These are phyloP conservation scores for Isatis lusitanica DNA, from an alignment of 441 rosid species.

Conservation along the genomic window DNA sequence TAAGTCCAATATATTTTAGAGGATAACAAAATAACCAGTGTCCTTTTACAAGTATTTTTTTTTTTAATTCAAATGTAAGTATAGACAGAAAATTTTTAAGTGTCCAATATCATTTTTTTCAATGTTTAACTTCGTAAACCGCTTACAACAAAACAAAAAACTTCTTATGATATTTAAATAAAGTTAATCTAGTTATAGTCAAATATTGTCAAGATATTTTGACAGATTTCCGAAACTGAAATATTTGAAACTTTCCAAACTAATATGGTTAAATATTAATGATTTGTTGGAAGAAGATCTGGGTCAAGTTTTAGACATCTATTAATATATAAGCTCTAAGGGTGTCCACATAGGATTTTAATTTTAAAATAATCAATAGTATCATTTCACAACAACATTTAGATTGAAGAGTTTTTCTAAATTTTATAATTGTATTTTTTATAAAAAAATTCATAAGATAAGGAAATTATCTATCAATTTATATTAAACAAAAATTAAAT, in stretches of 20 bases:
- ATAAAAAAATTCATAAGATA: too few relatives aligned
- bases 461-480: too few relatives aligned
- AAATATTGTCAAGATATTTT: slow-evolving; percentile 6
- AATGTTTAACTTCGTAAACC: neutral
- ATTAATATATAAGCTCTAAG: too few relatives aligned
- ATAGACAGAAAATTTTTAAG: neutral
- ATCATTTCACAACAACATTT: too few relatives aligned
- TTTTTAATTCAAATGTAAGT: neutral
- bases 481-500: too few relatives aligned
- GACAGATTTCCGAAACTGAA: neutral
- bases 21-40: neutral
- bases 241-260: slow-evolving; percentile 9
- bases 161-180: neutral
- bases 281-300: neutral
- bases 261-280: neutral
- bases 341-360: too few relatives aligned
- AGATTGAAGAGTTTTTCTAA: too few relatives aligned
- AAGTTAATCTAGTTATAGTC: neutral
- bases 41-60: neutral
- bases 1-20: too few relatives aligned
- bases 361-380: too few relatives aligned
- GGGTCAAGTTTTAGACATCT: neutral
- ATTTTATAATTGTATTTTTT: too few relatives aligned
- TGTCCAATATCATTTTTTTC: neutral
- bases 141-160: too few relatives aligned